A percentile compares a stretch with the other conserved stretches of the same genome.
These are phyloP conservation scores for Talaromyces sp. DNA, from an alignment of 2,329 filamentous ascomycete species.

Conservation along the genomic window DNA sequence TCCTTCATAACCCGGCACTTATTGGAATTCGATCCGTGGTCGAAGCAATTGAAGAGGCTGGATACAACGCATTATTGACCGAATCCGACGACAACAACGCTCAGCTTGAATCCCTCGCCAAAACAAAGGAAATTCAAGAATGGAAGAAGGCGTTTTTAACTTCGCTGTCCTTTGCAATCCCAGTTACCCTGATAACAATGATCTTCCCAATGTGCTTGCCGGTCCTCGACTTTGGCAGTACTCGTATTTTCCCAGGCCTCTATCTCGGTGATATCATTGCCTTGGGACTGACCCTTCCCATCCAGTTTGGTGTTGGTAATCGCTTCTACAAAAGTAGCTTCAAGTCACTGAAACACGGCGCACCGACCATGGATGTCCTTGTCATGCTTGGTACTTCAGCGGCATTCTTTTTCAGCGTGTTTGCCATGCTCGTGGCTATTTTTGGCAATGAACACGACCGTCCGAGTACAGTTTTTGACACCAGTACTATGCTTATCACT, in stretches of 20 bases:
- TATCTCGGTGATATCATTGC: constrained; percentile 86
- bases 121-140: constrained; percentile 92
- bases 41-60: constrained; percentile 71
- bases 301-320: constrained; percentile 93
- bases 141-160: constrained; percentile 78
- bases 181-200: constrained; percentile 92
- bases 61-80: constrained; percentile 82
- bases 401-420: constrained; percentile 91
- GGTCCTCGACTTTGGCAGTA: constrained; percentile 67
- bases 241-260: constrained; percentile 64
- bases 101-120: constrained; percentile 89
- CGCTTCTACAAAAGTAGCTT: constrained; percentile 93
- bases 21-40: constrained; percentile 79
- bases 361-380: constrained; percentile 96
- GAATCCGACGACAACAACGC: constrained; percentile 95
- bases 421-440: constrained; percentile 80
- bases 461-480: constrained; percentile 90
- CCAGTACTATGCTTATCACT: constrained; percentile 95
- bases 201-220: constrained; percentile 81
- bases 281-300: constrained; percentile 76
- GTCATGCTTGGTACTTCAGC: constrained; percentile 90
- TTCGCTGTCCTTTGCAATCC: constrained; percentile 76
- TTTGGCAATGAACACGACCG: constrained; percentile 68
- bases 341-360: constrained; percentile 83
- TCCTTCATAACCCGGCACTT: constrained; percentile 66